Conservation (phyloP, 1,284 basidiomycete species). For the Anthracocystis walkeri region DNA sequence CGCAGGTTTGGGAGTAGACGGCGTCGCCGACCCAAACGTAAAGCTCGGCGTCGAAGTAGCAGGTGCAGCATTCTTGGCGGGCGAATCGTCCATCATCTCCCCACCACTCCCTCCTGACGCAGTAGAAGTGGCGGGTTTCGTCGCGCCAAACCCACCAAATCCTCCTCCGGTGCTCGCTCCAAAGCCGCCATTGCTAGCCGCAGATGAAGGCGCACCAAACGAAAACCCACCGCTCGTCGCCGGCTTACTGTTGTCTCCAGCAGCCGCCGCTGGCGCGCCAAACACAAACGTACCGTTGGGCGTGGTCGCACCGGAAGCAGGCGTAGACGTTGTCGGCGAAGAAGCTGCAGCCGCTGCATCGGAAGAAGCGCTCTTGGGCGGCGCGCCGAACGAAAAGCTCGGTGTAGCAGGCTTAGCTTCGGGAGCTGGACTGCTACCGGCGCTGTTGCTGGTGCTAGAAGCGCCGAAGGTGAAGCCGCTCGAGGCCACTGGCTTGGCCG, state of each 20-base stretch:
- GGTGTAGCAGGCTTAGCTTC: constrained; percentile 17
- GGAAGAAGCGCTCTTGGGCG: constrained; percentile 9
- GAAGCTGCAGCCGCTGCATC: constrained; percentile 13
- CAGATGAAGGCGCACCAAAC: constrained; percentile 21
- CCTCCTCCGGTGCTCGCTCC: constrained; percentile 14
- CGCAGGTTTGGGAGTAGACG: constrained; percentile 11
- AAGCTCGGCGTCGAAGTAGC: constrained; percentile 27
- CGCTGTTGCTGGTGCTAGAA: constrained; percentile 7
- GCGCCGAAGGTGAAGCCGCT: constrained; percentile 35
- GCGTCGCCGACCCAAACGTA: constrained; percentile 35
- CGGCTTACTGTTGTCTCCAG: not conserved
- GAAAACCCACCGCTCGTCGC: constrained; percentile 19
- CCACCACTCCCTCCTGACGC: not conserved
- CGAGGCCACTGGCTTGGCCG: constrained; percentile 15
- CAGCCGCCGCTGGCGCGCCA: constrained; percentile 11
- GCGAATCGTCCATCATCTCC: constrained; percentile 57
- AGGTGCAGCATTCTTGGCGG: constrained; percentile 9
- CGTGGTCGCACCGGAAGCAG: constrained; percentile 15
- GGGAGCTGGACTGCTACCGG: constrained; percentile 15
- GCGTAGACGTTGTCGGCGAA: constrained; percentile 24
- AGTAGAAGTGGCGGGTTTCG: constrained; percentile 8
- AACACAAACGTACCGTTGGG: constrained; percentile 28
- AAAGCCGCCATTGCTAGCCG: constrained; percentile 9
- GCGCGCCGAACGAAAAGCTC: constrained; percentile 26
- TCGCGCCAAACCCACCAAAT: constrained; percentile 27